Base-by-base conservation (phyloP, 2,329 filamentous ascomycete species). In the Aspergillus transmontanensis region DNA sequence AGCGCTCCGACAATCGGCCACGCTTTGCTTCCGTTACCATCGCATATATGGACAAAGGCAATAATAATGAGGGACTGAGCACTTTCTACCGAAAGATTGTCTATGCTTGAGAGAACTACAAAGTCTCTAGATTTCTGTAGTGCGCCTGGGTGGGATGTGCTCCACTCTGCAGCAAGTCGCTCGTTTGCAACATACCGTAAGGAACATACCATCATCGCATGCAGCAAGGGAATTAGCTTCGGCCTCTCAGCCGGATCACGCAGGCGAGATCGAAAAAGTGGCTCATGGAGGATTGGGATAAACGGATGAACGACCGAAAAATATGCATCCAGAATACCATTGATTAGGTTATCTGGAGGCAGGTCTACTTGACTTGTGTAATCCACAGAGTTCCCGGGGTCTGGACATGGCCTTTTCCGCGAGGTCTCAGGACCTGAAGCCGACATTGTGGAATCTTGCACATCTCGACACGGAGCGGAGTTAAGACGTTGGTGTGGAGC, bases 271-370 rank as follows among this genome's bases (percentile, higher is more conserved):
- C 71, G 71, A 28, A 77, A 72, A 1, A 72, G 63, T n/a, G 67
- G 70, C 57, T 76, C 70, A 58, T 79, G 77, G 7, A 80, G 58
- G 16, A 80, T 78, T 1, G 77, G 78, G 9, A 79, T 79, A 75
- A 78, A 81, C 10, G 79, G 79, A 45, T 81, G 79, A 6, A 80
- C 73, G n/a, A 72, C 59, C 6, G 68, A 66, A 61, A 81, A 81
- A 61, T 81, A 78, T 5, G 74, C 73, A 5, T 81, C 70, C 1
- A 81, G 68, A 14, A 78, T 72, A 6, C 73, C 70, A 5, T 75
- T 61, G 6, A 67, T 66, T 5, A 76, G 62, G 2, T 69, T 19
- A 11, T 72, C 59, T 10, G 56, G 56, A 6, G 62, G 51, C 41
- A 62, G 3, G 4, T 46, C 10, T 10, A 23, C 43, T 23, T 16